Percentiles rank a stretch among this genome's conserved stretches.
Evolutionary conservation across 805 yeast genomes (phyloP).

Genomic region (Myxozyma neotropica): DNA sequence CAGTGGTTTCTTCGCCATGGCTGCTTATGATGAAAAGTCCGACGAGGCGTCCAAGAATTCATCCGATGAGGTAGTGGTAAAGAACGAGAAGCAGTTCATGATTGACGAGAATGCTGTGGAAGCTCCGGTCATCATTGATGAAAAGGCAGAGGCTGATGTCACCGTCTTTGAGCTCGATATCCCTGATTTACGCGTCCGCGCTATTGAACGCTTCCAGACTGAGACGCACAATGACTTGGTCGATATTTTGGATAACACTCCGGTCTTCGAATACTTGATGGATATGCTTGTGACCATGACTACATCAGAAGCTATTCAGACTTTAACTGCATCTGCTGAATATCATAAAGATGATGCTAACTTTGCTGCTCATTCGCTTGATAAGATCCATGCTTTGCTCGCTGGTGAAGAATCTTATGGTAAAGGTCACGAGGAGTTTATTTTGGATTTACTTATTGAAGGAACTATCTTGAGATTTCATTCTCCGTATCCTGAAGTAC

Average conservation of each 20-base stretch:
- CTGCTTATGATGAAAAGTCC: neutral
- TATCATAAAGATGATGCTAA: slow-evolving; percentile 52
- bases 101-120: neutral
- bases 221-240: slow-evolving; percentile 17
- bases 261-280: slow-evolving; percentile 45
- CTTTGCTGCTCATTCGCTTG: slow-evolving; percentile 46
- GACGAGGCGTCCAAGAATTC: neutral
- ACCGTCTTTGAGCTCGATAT: slow-evolving; percentile 17
- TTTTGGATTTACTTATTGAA: slow-evolving; percentile 13
- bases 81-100: neutral
- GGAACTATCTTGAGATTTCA: slow-evolving; percentile 18
- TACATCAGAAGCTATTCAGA: slow-evolving; percentile 43
- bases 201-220: slow-evolving; percentile 10
- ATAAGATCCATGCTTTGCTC: slow-evolving; percentile 36
- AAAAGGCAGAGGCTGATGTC: slow-evolving; percentile 19
- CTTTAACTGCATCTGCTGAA: slow-evolving; percentile 44
- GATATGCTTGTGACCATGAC: slow-evolving; percentile 46
- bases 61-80: neutral
- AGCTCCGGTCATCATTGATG: neutral
- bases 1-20: no score
- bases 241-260: slow-evolving; percentile 16
- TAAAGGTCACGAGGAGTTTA: slow-evolving; percentile 7
- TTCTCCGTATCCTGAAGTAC: slow-evolving; percentile 63
- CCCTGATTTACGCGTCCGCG: slow-evolving; percentile 20
- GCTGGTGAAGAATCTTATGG: slow-evolving; percentile 22